Conservation (phyloP, 2,329 filamentous ascomycete species). For the Dactylonectria estremocensis region DNA sequence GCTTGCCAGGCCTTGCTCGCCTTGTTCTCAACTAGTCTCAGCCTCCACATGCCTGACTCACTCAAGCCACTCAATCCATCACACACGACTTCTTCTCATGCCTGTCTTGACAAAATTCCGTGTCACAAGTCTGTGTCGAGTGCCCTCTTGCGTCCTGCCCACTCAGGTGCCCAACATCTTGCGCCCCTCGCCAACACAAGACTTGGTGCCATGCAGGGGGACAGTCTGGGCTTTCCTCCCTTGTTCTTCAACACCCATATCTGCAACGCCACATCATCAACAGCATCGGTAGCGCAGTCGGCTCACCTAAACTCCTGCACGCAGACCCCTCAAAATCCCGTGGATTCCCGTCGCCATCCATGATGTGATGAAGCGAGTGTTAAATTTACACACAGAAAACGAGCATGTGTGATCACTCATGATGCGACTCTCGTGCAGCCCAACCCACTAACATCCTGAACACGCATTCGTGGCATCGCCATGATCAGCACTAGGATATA, state of each 20-base stretch:
- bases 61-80: constrained; percentile 25
- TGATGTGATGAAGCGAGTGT: background rate
- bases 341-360: background rate
- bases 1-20: constrained; percentile 11
- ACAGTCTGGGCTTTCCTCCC: constrained; percentile 3
- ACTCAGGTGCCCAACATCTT: constrained; percentile 11
- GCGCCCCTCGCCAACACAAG: constrained; percentile 5
- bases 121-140: constrained; percentile 19
- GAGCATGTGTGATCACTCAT: background rate
- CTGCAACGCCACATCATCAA: constrained; percentile 35
- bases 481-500: background rate
- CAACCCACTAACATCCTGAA: background rate
- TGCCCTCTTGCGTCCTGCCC: constrained; percentile 12
- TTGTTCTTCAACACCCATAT: constrained; percentile 13
- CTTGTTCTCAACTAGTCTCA: constrained; percentile 15
- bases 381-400: constrained; percentile 1
- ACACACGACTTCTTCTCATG: constrained; percentile 20
- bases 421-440: background rate
- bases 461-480: background rate
- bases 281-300: constrained; percentile 11
- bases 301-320: constrained; percentile 15
- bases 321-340: background rate
- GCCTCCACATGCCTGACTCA: constrained; percentile 18
- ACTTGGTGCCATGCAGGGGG: constrained; percentile 8
- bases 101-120: background rate